Base-by-base conservation (phyloP, 768 basidiomycete genomes). In the Xerocomellus intermedius region DNA sequence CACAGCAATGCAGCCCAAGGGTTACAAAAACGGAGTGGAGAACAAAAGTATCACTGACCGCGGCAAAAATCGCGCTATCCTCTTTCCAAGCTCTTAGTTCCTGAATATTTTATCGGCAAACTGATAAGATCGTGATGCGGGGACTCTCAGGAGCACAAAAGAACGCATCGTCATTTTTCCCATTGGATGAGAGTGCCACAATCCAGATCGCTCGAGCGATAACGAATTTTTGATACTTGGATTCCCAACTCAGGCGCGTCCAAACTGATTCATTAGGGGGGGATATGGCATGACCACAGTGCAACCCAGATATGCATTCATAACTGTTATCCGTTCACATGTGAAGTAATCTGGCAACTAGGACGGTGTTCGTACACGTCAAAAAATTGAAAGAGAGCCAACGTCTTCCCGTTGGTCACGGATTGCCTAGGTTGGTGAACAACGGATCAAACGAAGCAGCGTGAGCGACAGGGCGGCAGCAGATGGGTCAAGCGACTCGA, bases 131-230 rank as follows among this genome's bases (percentile, higher is more conserved):
- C 33, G 26, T 10, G 5, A 37, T 43, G 21, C 26, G 3, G 19
- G 16, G n/a, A 19, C 24, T 13, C n/a, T 30, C 21, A 38, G 33
- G 19, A 33, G 8, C 36, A 33, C 52, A 26, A 43, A n/a, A 26
- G 42, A 41, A 52, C 8, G 13, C 32, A 37, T 42, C 56, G 63
- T 24, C 24, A 55, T 56, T 26, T 54, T 58, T 62, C n/a, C 51
- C 28, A 61, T 65, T 64, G 60, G 59, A 32, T 30, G 48, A 32
- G 26, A 8, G 5, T 16, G 37, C 26, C 22, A 30, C 17, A 35
- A 3, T 42, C 37, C 9, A 39, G 24, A 41, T 38, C 42, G 24
- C 13, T 36, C 35, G 17, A 19, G 37, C 24, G 54, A 55, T 55
- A 55, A 50, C 36, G 32, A 38, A 32, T 4, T 8, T 46, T 48